A percentile compares a stretch with the other conserved stretches of the same genome.
Evolutionary conservation across 306 rosid genomes (phyloP).

Genomic region (Cyamopsis tetragonoloba): DNA sequence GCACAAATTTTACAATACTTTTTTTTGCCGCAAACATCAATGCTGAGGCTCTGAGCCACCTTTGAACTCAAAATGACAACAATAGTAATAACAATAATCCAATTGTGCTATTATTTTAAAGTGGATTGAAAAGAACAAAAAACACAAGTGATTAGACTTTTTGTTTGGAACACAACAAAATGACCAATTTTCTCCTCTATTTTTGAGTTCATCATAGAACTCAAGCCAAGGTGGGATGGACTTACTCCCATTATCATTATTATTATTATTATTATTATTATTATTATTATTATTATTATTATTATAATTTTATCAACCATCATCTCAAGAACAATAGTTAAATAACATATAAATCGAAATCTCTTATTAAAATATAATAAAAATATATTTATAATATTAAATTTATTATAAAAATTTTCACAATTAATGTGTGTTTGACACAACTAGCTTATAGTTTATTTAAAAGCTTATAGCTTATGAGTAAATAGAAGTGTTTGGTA

Average conservation of each 20-base stretch:
- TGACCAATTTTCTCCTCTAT: not conserved
- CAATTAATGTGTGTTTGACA: too few species aligned
- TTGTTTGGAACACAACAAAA: constrained; percentile 27
- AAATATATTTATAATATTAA: too few species aligned
- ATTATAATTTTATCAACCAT: too few species aligned
- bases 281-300: too few species aligned
- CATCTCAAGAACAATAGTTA: too few species aligned
- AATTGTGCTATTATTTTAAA: not conserved
- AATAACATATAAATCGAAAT: too few species aligned
- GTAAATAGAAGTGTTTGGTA: too few species aligned
- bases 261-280: too few species aligned
- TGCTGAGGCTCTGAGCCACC: not conserved
- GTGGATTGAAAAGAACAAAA: not conserved
- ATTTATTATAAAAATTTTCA: too few species aligned
- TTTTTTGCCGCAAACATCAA: not conserved
- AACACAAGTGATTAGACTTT: constrained; percentile 15
- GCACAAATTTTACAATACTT: not conserved
- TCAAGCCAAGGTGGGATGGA: constrained; percentile 26
- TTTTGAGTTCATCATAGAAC: constrained; percentile 24
- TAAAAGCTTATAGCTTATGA: too few species aligned
- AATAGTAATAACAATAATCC: not conserved
- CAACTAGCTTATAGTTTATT: too few species aligned
- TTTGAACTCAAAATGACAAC: not conserved
- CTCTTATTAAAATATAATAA: too few species aligned
- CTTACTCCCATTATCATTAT: not conserved